Evolutionary conservation across 1,284 basidiomycete genomes (phyloP).

Genomic region (Pholiota adiposa): DNA sequence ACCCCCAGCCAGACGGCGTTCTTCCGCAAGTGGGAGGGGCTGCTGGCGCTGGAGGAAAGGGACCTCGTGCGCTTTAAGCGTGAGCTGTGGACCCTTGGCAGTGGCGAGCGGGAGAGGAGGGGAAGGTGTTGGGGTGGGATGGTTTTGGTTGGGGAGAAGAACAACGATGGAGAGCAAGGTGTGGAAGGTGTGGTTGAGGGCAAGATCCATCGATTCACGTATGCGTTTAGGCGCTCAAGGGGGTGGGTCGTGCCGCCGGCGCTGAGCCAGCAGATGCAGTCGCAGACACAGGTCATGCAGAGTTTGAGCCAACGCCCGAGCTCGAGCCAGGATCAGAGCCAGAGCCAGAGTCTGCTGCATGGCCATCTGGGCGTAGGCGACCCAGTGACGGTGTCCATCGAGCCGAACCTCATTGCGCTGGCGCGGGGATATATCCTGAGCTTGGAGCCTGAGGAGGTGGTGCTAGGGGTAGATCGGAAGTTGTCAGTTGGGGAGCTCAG

Average conservation of each 20-base stretch:
- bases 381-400: slow-evolving; percentile 83
- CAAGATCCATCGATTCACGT: slow-evolving; percentile 70
- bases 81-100: slow-evolving; percentile 94
- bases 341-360: slow-evolving; percentile 62
- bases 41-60: slow-evolving; percentile 89
- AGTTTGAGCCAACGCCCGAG: background rate
- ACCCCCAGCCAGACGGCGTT: slow-evolving; percentile 73
- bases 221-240: slow-evolving; percentile 28
- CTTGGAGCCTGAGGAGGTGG: slow-evolving; percentile 67
- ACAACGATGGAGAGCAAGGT: background rate
- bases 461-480: slow-evolving; percentile 82
- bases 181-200: background rate
- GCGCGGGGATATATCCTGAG: slow-evolving; percentile 84
- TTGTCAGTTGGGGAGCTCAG: slow-evolving; percentile 62
- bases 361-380: slow-evolving; percentile 84
- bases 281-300: no score
- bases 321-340: background rate
- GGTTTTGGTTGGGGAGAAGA: slow-evolving; percentile 53
- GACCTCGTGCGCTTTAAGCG: slow-evolving; percentile 83
- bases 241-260: background rate
- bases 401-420: slow-evolving; percentile 83
- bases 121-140: slow-evolving; percentile 86
- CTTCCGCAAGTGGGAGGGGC: slow-evolving; percentile 90
- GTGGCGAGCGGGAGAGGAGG: slow-evolving; percentile 74
- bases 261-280: no score